These are phyloP conservation scores for Fusarium sp. DNA, from an alignment of 2,329 filamentous ascomycete genomes.

Conservation along the genomic window DNA sequence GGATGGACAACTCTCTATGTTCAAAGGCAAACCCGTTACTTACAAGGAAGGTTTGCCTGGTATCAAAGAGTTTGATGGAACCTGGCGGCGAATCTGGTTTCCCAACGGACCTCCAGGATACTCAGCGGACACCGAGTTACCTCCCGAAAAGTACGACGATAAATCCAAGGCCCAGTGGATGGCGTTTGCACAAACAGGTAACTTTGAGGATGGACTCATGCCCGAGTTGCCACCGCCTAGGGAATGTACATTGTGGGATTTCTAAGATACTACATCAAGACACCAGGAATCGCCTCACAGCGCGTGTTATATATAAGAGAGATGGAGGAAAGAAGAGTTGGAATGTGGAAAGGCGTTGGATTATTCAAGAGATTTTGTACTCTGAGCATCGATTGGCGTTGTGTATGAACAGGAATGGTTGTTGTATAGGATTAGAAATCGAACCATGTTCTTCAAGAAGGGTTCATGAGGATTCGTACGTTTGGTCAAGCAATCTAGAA, in stretches of 20 bases:
- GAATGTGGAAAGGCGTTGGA: slow-evolving; percentile 31
- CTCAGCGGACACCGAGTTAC: slow-evolving; percentile 71
- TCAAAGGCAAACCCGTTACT: slow-evolving; percentile 71
- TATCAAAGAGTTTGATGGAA: slow-evolving; percentile 63
- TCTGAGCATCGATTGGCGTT: slow-evolving; percentile 37
- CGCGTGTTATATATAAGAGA: slow-evolving; percentile 75
- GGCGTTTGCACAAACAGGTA: slow-evolving; percentile 71
- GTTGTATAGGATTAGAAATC: slow-evolving; percentile 25
- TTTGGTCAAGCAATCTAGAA: neutral
- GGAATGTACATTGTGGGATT: slow-evolving; percentile 80
- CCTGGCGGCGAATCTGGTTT: slow-evolving; percentile 76
- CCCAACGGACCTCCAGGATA: slow-evolving; percentile 74
- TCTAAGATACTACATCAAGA: slow-evolving; percentile 56
- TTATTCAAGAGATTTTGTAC: slow-evolving; percentile 23
- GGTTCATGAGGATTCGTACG: neutral
- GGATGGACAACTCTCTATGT: slow-evolving; percentile 62
- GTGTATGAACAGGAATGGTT: slow-evolving; percentile 9
- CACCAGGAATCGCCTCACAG: neutral
- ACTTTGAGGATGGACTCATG: slow-evolving; percentile 76
- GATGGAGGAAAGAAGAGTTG: slow-evolving; percentile 10
- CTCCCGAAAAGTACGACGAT: slow-evolving; percentile 66
- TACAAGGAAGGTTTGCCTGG: slow-evolving; percentile 66
- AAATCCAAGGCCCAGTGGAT: slow-evolving; percentile 72
- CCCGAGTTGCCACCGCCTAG: slow-evolving; percentile 81
- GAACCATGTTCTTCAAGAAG: neutral